Evolutionary conservation across 495 filamentous ascomycete species (phyloP), one percentile per base, ranked within the genome.

Genomic region (Endocarpon pusillum): DNA sequence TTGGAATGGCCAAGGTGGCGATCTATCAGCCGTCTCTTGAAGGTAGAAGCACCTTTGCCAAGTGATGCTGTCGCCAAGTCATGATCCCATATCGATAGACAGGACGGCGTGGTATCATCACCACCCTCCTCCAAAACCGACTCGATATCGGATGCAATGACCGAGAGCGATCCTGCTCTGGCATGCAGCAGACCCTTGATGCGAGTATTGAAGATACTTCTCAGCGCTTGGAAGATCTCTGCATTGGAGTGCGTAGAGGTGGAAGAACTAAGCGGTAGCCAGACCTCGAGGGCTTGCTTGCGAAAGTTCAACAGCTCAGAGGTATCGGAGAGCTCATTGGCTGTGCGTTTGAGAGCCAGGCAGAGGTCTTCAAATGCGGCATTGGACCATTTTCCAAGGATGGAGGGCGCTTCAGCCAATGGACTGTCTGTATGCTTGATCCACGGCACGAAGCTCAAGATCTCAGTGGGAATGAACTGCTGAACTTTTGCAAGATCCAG

Each of bases 391-490:
- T 58, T 53, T 23, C 66, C 67, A 15, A 89, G 67, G 33, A 71
- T 66, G 32, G 74, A 67, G 19, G 68, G 62, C 0, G 75, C 75
- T 37, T 83, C 69, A 12, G 57, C 41, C 17, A 66, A 67, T 17
- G 73, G 68, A 19, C 92, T 50, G 41, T 91, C 82, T 36, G 86
- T 84, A 41, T 91, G 69, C 20, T 83, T 73, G 31, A 93, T 79
- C 59, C 83, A 94, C 0, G 89, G 91, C 0, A 75, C 91, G 53
- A 91, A 96, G 33, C 77, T 80, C 20, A 66, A 67, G 20, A 94
- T 78, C 33, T 92, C 83, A 9, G 83, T 72, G 4, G 80, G 68
- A 23, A 91, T 74, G 81, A 82, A 94, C 24, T 69, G 64, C 34
- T 72, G 74, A 42, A 87, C 72, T 21, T 89, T 51, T 44, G 91